These are phyloP conservation scores for Pichia heedii DNA, from an alignment of 805 yeast species.

Conservation along the genomic window DNA sequence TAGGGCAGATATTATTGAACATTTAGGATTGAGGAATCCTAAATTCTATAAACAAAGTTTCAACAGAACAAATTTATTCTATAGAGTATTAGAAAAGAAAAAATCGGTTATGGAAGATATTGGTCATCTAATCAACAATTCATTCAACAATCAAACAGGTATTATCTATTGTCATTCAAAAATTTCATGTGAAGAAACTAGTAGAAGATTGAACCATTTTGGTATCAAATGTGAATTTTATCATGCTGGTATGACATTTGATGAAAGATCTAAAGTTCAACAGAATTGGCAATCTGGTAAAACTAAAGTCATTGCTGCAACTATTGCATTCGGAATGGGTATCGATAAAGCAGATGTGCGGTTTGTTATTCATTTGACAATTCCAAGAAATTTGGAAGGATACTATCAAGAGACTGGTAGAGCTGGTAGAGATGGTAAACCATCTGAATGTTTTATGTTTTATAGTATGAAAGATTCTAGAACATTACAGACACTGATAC, in stretches of 20 bases:
- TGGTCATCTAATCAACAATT: slow-evolving; percentile 40
- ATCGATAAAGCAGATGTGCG: slow-evolving; percentile 95
- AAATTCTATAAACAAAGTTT: slow-evolving; percentile 79
- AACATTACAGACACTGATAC: slow-evolving; percentile 65
- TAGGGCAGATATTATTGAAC: slow-evolving; percentile 73
- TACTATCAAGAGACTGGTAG: slow-evolving; percentile 98
- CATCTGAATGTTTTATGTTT: slow-evolving; percentile 74
- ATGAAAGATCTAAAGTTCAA: slow-evolving; percentile 67
- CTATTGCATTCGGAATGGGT: slow-evolving; percentile 99
- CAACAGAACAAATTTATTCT: slow-evolving; percentile 77
- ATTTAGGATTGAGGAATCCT: slow-evolving; percentile 54
- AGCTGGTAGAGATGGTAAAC: slow-evolving; percentile 92
- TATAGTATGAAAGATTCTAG: slow-evolving; percentile 77
- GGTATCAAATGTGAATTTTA: slow-evolving; percentile 71
- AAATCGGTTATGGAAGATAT: slow-evolving; percentile 50
- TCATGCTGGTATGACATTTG: slow-evolving; percentile 91
- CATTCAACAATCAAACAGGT: slow-evolving; percentile 59
- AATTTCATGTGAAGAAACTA: slow-evolving; percentile 75
- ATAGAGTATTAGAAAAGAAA: slow-evolving; percentile 65
- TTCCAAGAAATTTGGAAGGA: slow-evolving; percentile 89
- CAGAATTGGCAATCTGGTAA: slow-evolving; percentile 68
- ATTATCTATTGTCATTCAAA: slow-evolving; percentile 92
- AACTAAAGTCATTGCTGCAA: slow-evolving; percentile 83
- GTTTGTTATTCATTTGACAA: slow-evolving; percentile 77
- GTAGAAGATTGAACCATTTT: slow-evolving; percentile 44